These are phyloP conservation scores for Boletus speciosus DNA, from an alignment of 768 basidiomycete species.

Conservation along the genomic window DNA sequence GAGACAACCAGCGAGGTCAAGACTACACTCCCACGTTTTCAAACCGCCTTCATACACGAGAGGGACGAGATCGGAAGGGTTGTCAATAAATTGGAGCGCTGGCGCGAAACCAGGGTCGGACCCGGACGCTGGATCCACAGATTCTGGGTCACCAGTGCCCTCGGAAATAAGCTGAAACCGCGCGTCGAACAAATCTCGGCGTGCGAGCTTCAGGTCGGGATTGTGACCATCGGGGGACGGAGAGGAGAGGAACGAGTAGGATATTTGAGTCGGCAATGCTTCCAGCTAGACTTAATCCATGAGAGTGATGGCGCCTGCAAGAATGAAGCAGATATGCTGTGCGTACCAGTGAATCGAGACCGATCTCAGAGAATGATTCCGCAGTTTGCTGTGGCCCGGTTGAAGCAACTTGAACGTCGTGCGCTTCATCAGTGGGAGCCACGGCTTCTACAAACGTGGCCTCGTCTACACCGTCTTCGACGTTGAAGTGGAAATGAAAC, in stretches of 20 bases:
- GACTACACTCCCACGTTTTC: constrained; percentile 96
- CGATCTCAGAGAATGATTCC: constrained; percentile 28
- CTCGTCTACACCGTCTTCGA: constrained; percentile 44
- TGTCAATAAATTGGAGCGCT: constrained; percentile 65
- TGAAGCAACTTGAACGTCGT: neutral
- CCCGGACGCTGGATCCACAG: constrained; percentile 18
- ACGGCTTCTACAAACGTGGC: constrained; percentile 10
- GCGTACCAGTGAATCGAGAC: constrained; percentile 32
- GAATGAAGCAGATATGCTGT: neutral
- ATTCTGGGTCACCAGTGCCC: constrained; percentile 33
- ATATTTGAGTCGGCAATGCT: constrained; percentile 67
- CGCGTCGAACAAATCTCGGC: constrained; percentile 92
- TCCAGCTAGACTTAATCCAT: constrained; percentile 49
- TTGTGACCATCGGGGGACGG: constrained; percentile 37
- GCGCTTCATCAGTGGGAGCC: neutral
- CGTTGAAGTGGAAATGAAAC: constrained; percentile 53
- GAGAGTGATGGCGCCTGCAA: constrained; percentile 1
- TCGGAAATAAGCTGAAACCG: constrained; percentile 88
- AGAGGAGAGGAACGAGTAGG: constrained; percentile 70
- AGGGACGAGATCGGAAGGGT: constrained; percentile 86
- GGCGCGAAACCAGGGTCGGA: constrained; percentile 15
- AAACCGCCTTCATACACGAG: constrained; percentile 94
- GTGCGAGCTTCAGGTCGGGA: constrained; percentile 43
- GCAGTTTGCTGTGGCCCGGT: neutral
- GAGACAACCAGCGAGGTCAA: constrained; percentile 78